Evolutionary conservation across 139 green algal species (phyloP).

Genomic region (Picochlorum sp.): DNA sequence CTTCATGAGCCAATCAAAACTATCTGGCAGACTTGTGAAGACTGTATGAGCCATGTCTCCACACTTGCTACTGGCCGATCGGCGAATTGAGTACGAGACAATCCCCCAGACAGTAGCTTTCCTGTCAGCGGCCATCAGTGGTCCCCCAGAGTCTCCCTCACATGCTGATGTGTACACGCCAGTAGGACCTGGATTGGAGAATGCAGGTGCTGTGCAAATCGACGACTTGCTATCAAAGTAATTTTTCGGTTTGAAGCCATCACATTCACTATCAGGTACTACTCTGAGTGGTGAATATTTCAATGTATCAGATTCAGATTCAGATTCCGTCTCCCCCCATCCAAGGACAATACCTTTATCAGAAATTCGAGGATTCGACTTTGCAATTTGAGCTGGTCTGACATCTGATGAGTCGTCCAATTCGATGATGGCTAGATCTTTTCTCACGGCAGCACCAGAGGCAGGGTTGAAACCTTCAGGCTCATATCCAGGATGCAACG

Average conservation of each 20-base stretch:
- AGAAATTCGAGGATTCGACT: background rate
- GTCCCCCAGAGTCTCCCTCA: conserved; percentile 4
- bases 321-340: background rate
- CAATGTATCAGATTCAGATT: background rate
- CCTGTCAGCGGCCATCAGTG: background rate
- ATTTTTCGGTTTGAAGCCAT: background rate
- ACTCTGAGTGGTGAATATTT: background rate
- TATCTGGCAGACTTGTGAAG: conserved; percentile 2
- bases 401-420: background rate
- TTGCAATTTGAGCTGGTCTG: background rate
- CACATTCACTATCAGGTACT: background rate
- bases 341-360: background rate
- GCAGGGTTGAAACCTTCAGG: background rate
- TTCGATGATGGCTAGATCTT: conserved; percentile 1
- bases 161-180: background rate
- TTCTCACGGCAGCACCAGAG: background rate
- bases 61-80: background rate
- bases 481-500: background rate
- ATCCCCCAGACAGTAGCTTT: background rate
- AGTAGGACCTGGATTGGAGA: background rate
- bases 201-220: conserved; percentile 1
- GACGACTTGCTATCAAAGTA: conserved; percentile 2
- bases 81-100: background rate
- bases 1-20: no score
- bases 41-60: conserved; percentile 4